Base-by-base conservation (phyloP, 1,139 yeast species). In the Scheffersomyces lignicola region DNA sequence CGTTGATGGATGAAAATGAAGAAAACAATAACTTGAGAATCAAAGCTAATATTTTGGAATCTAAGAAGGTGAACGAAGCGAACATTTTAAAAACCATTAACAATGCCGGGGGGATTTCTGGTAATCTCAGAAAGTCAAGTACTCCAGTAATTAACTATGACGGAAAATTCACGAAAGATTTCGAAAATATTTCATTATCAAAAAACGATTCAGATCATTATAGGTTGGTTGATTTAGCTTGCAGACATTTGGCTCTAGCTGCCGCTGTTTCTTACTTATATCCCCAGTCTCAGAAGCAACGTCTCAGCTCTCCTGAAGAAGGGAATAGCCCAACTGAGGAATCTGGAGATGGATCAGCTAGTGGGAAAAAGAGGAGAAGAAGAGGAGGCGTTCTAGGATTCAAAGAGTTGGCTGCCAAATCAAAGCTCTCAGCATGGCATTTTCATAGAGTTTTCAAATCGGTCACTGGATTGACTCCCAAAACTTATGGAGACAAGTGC, bases 401-500 rank as follows among this genome's bases (percentile, higher is more conserved):
- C 62, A 85, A 87, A 58, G 96, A 87, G 56, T 70, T 87, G 54
- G 96, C 95, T 6, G 83, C 88, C 12, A 84, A 86, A 53, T 83
- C 90, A 9, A 85, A 83, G 46, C 71, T 87, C 40, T 78, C 87
- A 16, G 95, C 96, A n/a, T 87, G 96, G 96, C 96, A 87, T 61
- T 87, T 87, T 59, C 96, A 87, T 64, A 69, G 96, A 36, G 95
- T 87, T 23, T 87, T 87, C 65, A 83, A 88, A 58, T 77, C 83
- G 27, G 88, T 87, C 38, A 84, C 95, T 11, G 90, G 92, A 1
- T 71, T 86, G 42, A 87, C 96, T 0, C 95, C 95, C 24, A 85
- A 87, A 63, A 83, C 87, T 5, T 87, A 87, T 50, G 96, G 96
- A 34, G 95, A 87, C 53, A 82, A 83, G 45, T 85, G 95, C 56